phyloP scores from a whole-genome alignment of 345 rosid genomes.

The Rhodamnia argentea region DNA sequence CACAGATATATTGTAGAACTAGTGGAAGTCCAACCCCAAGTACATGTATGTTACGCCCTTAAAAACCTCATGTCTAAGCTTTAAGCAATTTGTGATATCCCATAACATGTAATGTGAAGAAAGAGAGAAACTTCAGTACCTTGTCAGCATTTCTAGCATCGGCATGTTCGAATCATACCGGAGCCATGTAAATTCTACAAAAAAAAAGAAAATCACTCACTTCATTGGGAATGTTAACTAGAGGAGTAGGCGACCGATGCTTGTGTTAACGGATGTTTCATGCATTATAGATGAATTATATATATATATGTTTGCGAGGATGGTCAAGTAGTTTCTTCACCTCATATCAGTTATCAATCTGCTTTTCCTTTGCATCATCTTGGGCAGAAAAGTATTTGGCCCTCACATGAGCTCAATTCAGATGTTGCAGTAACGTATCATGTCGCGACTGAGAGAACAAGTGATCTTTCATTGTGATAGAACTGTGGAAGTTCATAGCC shows the following conservation, averaged over 20 bases:
- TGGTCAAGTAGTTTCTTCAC: neutral
- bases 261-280: neutral
- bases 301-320: neutral
- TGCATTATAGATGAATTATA: neutral
- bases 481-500: neutral
- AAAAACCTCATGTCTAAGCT: neutral
- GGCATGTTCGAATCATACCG: neutral
- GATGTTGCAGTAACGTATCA: neutral
- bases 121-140: neutral
- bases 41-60: fast-evolving
- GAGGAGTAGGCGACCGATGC: neutral
- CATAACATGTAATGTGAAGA: neutral
- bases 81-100: neutral
- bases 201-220: neutral
- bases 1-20: neutral
- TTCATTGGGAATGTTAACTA: neutral
- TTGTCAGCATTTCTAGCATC: neutral
- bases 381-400: neutral
- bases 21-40: neutral
- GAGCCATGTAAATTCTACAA: neutral
- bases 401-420: neutral
- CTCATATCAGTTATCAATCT: neutral
- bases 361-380: neutral
- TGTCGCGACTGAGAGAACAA: neutral
- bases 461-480: neutral